A percentile compares a stretch with the other conserved stretches of the same genome.
Conservation (phyloP, 495 filamentous ascomycete genomes). For the Penicillium lagena region DNA sequence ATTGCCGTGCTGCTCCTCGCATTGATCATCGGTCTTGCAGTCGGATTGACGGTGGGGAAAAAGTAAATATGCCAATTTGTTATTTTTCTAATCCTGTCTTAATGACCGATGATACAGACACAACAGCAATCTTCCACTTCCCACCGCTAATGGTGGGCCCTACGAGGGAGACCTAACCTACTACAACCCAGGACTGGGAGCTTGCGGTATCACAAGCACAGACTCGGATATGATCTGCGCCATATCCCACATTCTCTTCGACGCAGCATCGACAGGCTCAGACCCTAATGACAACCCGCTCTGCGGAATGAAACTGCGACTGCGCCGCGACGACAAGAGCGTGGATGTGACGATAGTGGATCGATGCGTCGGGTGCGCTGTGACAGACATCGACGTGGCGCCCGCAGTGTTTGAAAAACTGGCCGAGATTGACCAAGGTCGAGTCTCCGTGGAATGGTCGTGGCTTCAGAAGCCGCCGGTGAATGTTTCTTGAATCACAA, state of each 20-base stretch:
- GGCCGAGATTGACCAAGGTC: constrained; percentile 48
- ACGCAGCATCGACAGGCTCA: constrained; percentile 46
- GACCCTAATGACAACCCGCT: constrained; percentile 67
- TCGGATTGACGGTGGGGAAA: constrained; percentile 36
- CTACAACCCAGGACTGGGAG: constrained; percentile 61
- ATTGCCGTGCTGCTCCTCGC: constrained; percentile 35
- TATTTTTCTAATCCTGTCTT: too few relatives aligned
- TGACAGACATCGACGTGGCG: constrained; percentile 63
- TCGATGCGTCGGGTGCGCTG: constrained; percentile 60
- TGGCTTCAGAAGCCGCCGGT: constrained; percentile 47
- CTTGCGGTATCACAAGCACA: constrained; percentile 57
- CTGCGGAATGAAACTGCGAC: constrained; percentile 58
- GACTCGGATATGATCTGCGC: constrained; percentile 54
- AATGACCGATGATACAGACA: not conserved
- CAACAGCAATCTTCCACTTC: constrained; percentile 46
- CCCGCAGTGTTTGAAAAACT: constrained; percentile 52
- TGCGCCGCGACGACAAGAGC: constrained; percentile 44
- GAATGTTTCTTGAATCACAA: constrained; percentile 3
- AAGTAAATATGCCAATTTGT: constrained; percentile 2
- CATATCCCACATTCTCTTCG: constrained; percentile 61
- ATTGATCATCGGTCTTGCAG: constrained; percentile 49
- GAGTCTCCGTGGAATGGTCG: constrained; percentile 59
- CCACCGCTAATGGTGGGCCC: constrained; percentile 37
- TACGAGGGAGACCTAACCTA: constrained; percentile 67
- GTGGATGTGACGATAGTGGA: constrained; percentile 70